Evolutionary conservation across 2,329 filamentous ascomycete species (phyloP).

Genomic region (Talaromyces sp.): DNA sequence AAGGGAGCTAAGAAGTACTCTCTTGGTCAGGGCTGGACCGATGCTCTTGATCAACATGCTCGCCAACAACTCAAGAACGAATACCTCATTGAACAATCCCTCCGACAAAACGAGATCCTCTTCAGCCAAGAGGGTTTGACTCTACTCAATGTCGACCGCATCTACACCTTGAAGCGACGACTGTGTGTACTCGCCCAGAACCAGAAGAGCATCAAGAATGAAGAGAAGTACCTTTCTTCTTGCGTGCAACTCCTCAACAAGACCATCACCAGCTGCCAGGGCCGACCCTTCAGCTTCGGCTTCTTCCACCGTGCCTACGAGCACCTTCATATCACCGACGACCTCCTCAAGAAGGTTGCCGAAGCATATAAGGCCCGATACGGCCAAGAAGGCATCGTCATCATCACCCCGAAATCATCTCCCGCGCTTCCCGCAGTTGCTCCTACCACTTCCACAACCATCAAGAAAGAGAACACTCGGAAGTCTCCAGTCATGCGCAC

Average conservation of each 20-base stretch:
- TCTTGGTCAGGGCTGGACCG: slow-evolving; percentile 38
- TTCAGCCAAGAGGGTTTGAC: slow-evolving; percentile 45
- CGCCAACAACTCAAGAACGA: slow-evolving; percentile 36
- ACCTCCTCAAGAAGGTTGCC: slow-evolving; percentile 36
- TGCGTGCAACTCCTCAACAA: slow-evolving; percentile 42
- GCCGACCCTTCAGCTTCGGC: slow-evolving; percentile 42
- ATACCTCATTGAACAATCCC: slow-evolving; percentile 42
- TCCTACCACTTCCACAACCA: slow-evolving; percentile 7
- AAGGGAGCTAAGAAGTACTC: slow-evolving; percentile 39
- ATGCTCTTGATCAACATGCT: slow-evolving; percentile 27
- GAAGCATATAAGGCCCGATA: slow-evolving; percentile 34
- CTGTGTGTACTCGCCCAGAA: slow-evolving; percentile 35
- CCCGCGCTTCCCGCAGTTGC: slow-evolving; percentile 10
- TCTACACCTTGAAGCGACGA: slow-evolving; percentile 45
- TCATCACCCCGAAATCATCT: slow-evolving; percentile 22
- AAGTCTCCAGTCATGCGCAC: slow-evolving; percentile 12
- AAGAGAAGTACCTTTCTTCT: slow-evolving; percentile 36
- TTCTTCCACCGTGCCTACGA: slow-evolving; percentile 46
- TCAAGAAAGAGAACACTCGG: slow-evolving; percentile 19
- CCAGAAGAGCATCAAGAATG: slow-evolving; percentile 15
- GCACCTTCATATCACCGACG: slow-evolving; percentile 38
- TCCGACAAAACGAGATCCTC: slow-evolving; percentile 44
- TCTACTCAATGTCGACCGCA: slow-evolving; percentile 44
- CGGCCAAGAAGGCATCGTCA: slow-evolving; percentile 39
- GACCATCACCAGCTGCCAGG: slow-evolving; percentile 39